Base-by-base conservation (phyloP, 768 basidiomycete species). In the Agaricus sinodeliciosus region DNA sequence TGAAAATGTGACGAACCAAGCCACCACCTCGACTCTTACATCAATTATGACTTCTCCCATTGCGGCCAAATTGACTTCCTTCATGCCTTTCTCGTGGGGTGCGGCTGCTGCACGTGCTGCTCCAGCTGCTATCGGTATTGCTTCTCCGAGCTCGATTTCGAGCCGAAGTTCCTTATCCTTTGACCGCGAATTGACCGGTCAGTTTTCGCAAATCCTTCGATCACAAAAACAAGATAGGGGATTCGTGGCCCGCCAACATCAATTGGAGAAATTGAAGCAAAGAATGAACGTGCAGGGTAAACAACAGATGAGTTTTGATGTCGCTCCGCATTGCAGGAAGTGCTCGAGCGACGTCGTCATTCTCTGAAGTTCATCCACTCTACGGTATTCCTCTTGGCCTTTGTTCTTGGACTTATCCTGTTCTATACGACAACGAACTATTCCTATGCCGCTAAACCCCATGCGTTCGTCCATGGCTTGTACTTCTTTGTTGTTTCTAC, bases 221-320 rank as follows among this genome's bases (percentile, higher is more conserved):
- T 48, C 13, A 28, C 54, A 28, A 36, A 63, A 63, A 39, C 9
- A 15, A 31, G 31, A 31, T 54, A 60, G 68, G 56, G 67, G 68
- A 52, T 87, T 73, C 62, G 82, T 87, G 43, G 74, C 82, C 25
- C 84, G 77, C 63, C 77, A 83, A 60, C 76, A 71, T 57, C 89
- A 91, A 65, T 65, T 90, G 59, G 77, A 79, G 63, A 81, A 77
- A 67, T 67, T 90, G 59, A 75, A 72, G 63, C 60, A 65, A 28
- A 78, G 82, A 57, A 67, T 90, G 63, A 71, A 76, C 59, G 64
- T 59, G 42, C 73, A 77, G 57, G 66, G 68, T 55, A 51, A 49
- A 27, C 50, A 57, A 46, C 60, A 58, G 48, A 65, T 63, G 59
- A 63, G 57, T 55, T 63, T 57, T 52, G 59, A 58, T 55, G 54